Base-by-base conservation (phyloP, 495 filamentous ascomycete species). In the Podospora sp. region DNA sequence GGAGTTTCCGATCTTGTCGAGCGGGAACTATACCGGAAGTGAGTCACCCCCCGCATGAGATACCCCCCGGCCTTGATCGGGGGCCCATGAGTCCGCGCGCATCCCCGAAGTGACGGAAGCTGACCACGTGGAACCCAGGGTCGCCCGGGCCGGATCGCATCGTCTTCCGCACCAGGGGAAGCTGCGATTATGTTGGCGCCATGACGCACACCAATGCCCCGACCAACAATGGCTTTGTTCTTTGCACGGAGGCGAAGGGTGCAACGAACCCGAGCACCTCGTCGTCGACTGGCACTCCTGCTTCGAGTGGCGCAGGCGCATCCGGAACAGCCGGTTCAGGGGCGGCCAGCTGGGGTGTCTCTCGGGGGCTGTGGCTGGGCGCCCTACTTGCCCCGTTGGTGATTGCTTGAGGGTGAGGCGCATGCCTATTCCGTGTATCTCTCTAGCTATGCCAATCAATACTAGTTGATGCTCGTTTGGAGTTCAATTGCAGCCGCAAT, bases 151-250 rank as follows among this genome's bases (percentile, higher is more conserved):
- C 74, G 0, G 74, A 76, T 68, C 69, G 74, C 16, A 56, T 76
- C 55, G 64, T 73, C 25, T 65, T 73, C 50, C 67, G 66, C 29
- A 65, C 71, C 49, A 46, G 63, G 0, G 57, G 61, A 27, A 22
- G 20, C 0, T 73, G 71, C 63, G 63, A 55, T 36, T 76, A 70
- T 55, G 69, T 72, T 29, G 69, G 69, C 53, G 53, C 69, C 62
- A 76, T 76, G 69, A 76, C 74, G 26, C 74, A 76, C 62, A 72
- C 72, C 8, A 69, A 53, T 12, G 72, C 74, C 16, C 24, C 24
- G 35, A 65, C 59, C 2, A 52, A 29, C 27, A 65, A 68, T 36
- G 62, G 63, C 1, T 76, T 76, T 57, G 59, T 69, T 18, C 22
- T 25, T 18, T 62, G 59, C 20, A 40, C 29, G 2, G 59, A 62